Conservation (phyloP, 345 rosid genomes). For the Acer negundo region DNA sequence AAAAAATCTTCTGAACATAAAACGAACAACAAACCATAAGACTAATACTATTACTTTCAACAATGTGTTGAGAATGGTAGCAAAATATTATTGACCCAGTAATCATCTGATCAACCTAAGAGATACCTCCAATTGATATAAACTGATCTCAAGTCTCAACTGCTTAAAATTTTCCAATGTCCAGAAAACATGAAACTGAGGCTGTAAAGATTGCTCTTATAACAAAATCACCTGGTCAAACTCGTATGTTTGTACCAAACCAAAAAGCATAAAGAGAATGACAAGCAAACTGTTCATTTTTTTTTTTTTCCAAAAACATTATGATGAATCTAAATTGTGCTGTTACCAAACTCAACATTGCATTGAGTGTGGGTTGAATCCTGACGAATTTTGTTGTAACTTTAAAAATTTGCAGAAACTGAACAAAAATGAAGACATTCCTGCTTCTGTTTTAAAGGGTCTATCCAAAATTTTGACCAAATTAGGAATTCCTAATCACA, state of each 20-base stretch:
- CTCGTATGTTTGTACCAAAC: not conserved
- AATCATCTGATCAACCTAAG: not conserved
- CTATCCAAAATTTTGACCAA: too few relatives aligned
- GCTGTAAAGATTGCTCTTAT: not conserved
- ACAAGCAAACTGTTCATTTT: not conserved
- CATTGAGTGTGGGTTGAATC: not conserved
- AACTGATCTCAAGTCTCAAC: conserved; percentile 8
- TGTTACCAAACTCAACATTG: not conserved
- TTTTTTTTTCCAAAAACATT: not conserved
- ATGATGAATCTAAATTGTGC: not conserved
- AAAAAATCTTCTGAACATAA: not conserved
- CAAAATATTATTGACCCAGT: not conserved
- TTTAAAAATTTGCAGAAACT: not conserved
- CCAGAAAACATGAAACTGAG: not conserved
- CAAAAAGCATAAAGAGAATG: not conserved
- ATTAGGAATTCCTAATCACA: too few relatives aligned
- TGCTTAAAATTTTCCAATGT: not conserved
- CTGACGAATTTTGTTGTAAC: not conserved
- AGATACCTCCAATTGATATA: not conserved
- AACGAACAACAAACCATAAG: not conserved
- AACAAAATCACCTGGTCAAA: not conserved
- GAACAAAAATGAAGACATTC: not conserved
- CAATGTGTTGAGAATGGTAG: not conserved
- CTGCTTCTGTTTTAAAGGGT: not conserved
- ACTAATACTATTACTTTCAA: not conserved